phyloP scores from a whole-genome alignment of 345 rosid species.

The Acer negundo region DNA sequence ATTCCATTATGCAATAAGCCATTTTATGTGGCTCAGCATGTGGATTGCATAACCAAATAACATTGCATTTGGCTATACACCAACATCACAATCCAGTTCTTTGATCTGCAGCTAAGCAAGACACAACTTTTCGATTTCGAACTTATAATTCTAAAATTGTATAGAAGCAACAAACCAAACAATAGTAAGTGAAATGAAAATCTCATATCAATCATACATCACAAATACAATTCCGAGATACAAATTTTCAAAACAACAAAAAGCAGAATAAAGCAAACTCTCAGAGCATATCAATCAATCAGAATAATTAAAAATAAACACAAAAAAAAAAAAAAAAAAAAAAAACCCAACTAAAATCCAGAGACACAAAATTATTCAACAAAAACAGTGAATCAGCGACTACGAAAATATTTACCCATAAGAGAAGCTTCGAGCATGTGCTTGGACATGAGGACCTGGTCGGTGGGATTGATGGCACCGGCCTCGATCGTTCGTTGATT shows the following conservation, averaged over 20 bases:
- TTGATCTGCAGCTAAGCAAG: too few species aligned
- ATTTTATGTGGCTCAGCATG: neutral
- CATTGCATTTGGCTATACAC: too few species aligned
- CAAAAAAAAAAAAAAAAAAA: neutral
- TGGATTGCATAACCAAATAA: too few species aligned
- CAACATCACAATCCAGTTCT: too few species aligned
- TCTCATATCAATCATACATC: neutral
- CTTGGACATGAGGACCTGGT: conserved; percentile 70
- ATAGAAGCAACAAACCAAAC: neutral
- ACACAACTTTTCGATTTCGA: neutral
- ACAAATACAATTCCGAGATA: neutral
- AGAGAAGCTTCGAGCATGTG: conserved; percentile 87
- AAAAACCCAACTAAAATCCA: neutral
- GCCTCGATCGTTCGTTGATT: conserved; percentile 53
- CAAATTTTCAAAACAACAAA: neutral
- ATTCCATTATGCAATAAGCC: neutral
- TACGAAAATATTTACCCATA: conserved; percentile 49
- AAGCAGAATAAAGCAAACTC: neutral
- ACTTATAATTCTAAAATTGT: neutral
- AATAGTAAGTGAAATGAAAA: neutral
- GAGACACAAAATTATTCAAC: neutral
- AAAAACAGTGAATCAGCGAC: neutral
- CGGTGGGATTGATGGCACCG: conserved; percentile 72
- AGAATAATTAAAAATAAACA: too few species aligned
- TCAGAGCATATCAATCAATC: neutral